Evolutionary conservation across 371 early-diverging fungal genomes (phyloP), one percentile per base, ranked within the genome.

Genomic region (Mucor sp.): DNA sequence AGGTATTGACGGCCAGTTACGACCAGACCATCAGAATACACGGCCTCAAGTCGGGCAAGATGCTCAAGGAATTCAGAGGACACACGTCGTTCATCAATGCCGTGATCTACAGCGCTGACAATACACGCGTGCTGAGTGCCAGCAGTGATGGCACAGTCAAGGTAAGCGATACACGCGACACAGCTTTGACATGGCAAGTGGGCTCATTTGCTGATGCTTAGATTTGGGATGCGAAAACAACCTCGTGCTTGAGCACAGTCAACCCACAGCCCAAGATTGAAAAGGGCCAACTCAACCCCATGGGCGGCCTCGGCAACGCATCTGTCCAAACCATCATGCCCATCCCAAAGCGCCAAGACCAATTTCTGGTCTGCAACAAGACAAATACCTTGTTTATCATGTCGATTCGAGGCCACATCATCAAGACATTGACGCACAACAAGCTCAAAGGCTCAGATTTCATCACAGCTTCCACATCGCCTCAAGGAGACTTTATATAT

Each of bases 131-230:
- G 0, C 65, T 95, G 17, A 93, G 90, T 69, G 93, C 85, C 0
- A 92, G 93, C 44, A 91, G 91, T 64, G 98, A 98, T 71, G 97
- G 97, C 4, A 90, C 92, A 0, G 82, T 94, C 53, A 94, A 90
- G 84, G 92, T 94, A 81, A 30, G n/a, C n/a, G n/a, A n/a, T n/a
- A n/a, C n/a, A n/a, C n/a, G n/a, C n/a, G n/a, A n/a, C n/a, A n/a
- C n/a, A n/a, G n/a, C n/a, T n/a, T n/a, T n/a, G n/a, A n/a, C n/a
- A n/a, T n/a, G n/a, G n/a, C n/a, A n/a, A n/a, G n/a, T n/a, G n/a
- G n/a, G n/a, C n/a, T n/a, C n/a, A n/a, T n/a, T n/a, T 15, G 59
- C 6, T 53, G 19, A 28, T 39, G 30, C 6, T 1, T 74, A 91
- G 90, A 85, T 93, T 11, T 93, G 93, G 93, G 91, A 91, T 69